phyloP scores from a whole-genome alignment of 768 basidiomycete species.

The Lentinula sp. region DNA sequence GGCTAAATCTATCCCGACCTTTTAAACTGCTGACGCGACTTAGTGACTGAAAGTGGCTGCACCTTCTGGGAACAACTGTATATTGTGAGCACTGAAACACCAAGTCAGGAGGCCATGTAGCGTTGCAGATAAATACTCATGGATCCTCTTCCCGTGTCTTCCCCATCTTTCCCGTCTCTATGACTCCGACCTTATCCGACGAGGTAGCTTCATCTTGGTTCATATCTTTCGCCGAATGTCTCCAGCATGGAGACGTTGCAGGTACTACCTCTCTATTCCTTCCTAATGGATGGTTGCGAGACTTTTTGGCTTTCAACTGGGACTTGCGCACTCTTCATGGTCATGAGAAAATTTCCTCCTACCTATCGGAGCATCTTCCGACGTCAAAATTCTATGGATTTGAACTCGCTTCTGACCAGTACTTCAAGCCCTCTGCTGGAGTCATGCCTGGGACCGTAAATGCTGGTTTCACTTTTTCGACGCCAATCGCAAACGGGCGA shows the following conservation, averaged over 20 bases:
- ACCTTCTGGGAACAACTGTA: neutral
- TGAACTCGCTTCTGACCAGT: conserved; percentile 1
- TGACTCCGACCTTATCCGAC: neutral
- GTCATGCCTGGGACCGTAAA: neutral
- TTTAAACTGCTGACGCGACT: neutral
- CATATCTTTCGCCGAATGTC: neutral
- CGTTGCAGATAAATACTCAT: neutral
- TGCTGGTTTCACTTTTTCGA: neutral
- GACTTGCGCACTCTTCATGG: conserved; percentile 1
- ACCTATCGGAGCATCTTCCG: conserved; percentile 10
- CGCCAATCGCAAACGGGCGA: neutral
- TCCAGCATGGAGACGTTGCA: neutral
- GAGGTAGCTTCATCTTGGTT: neutral
- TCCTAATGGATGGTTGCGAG: conserved; percentile 3
- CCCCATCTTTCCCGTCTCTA: neutral
- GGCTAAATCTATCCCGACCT: neutral
- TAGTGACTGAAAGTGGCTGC: neutral
- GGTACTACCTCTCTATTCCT: neutral
- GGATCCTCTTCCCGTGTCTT: neutral
- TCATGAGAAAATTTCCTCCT: neutral
- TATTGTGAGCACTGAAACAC: no score
- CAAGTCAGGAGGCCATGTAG: neutral
- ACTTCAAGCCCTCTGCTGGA: neutral
- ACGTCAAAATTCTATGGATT: neutral
- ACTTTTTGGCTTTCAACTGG: neutral